phyloP scores from a whole-genome alignment of 148 eudicot genomes.

The Fallopia convolvulus region DNA sequence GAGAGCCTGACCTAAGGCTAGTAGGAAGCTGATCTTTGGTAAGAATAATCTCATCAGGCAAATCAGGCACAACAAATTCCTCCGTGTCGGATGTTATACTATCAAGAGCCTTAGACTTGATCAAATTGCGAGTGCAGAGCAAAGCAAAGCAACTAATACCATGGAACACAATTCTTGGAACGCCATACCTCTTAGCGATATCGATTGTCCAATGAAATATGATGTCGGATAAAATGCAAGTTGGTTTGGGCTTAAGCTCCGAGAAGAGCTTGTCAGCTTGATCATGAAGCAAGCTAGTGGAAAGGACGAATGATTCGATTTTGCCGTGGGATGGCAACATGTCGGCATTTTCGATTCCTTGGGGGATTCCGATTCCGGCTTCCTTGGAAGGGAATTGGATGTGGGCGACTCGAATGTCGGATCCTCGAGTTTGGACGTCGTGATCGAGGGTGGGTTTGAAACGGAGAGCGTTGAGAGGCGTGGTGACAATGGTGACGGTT shows the following conservation, averaged over 20 bases:
- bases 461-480: constrained; percentile 42
- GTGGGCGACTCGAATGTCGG: constrained; percentile 17
- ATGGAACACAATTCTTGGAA: constrained; percentile 47
- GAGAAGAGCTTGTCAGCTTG: constrained; percentile 21
- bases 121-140: constrained; percentile 27
- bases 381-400: constrained; percentile 27
- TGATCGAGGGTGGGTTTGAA: constrained; percentile 26
- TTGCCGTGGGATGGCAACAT: constrained; percentile 14
- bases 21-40: constrained; percentile 34
- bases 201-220: constrained; percentile 44
- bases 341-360: constrained; percentile 27
- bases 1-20: constrained; percentile 1
- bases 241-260: constrained; percentile 24
- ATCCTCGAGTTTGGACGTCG: constrained; percentile 20
- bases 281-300: constrained; percentile 18
- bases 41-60: constrained; percentile 33
- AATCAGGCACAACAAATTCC: constrained; percentile 29
- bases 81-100: constrained; percentile 24
- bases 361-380: constrained; percentile 27
- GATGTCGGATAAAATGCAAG: constrained; percentile 51
- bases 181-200: constrained; percentile 25
- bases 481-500: constrained; percentile 34
- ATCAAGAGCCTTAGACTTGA: constrained; percentile 14
- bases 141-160: constrained; percentile 41
- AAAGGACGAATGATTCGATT: constrained; percentile 14